Evolutionary conservation across 257 asterid genomes (phyloP).

Genomic region (Solanum gracilifrons): DNA sequence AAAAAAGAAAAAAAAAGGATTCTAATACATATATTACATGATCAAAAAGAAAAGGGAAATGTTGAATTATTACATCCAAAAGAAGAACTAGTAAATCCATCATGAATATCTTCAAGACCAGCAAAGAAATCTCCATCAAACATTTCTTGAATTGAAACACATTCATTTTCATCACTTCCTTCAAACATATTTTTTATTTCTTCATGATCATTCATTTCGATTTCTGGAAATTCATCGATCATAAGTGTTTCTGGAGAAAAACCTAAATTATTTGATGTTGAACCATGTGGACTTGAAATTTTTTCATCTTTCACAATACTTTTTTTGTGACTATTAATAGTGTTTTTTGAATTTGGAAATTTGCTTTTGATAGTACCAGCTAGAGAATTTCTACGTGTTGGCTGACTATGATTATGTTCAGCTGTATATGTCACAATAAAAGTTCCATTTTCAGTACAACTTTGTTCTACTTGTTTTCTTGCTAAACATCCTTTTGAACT

Average conservation of each 20-base stretch:
- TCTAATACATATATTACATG: neutral
- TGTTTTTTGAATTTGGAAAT: conserved; percentile 32
- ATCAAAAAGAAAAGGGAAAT: neutral
- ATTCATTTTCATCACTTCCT: neutral
- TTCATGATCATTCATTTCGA: neutral
- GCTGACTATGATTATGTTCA: conserved; percentile 89
- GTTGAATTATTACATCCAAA: neutral
- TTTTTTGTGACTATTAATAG: neutral
- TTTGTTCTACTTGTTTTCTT: conserved; percentile 89
- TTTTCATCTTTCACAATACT: conserved; percentile 4
- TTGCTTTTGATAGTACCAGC: conserved; percentile 81
- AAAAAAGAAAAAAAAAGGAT: neutral
- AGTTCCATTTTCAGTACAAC: conserved; percentile 50
- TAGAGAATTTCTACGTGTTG: conserved; percentile 65
- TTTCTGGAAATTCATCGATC: neutral
- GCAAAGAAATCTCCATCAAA: conserved; percentile 10
- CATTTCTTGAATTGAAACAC: neutral
- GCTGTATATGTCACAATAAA: conserved; percentile 70
- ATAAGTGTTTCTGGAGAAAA: neutral
- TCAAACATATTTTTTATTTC: neutral
- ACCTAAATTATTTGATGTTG: neutral
- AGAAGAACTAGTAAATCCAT: neutral
- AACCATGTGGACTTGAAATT: neutral
- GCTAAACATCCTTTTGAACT: conserved; percentile 89
- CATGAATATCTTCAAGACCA: conserved; percentile 4